Conservation (phyloP, 2,329 filamentous ascomycete genomes). For the Chaetomiaceae sp. region DNA sequence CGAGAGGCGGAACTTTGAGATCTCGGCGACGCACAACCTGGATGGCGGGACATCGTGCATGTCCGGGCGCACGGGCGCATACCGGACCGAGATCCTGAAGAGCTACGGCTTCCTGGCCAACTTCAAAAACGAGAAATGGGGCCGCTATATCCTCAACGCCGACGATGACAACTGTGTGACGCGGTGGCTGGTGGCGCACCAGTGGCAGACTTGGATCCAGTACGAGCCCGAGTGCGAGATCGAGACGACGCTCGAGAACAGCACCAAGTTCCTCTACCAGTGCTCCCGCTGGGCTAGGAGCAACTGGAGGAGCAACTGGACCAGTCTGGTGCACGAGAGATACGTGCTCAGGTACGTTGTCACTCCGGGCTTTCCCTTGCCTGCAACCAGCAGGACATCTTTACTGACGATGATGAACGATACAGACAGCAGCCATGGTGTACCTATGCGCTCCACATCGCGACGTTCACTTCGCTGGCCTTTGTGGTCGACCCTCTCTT, state of each 20-base stretch:
- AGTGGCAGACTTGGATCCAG: slow-evolving; percentile 93
- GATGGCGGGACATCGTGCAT: slow-evolving; percentile 96
- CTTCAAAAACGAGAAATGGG: slow-evolving; percentile 89
- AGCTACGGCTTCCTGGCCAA: slow-evolving; percentile 80
- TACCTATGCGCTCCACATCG: slow-evolving; percentile 86
- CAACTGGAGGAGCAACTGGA: slow-evolving; percentile 97
- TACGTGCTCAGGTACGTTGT: slow-evolving; percentile 87
- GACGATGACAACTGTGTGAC: slow-evolving; percentile 99
- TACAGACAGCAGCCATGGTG: slow-evolving; percentile 85
- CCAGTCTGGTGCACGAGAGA: slow-evolving; percentile 77
- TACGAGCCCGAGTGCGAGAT: slow-evolving; percentile 89
- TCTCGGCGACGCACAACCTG: slow-evolving; percentile 89
- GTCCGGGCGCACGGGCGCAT: slow-evolving; percentile 88
- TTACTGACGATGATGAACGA: slow-evolving; percentile 19
- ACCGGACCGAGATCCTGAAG: slow-evolving; percentile 81
- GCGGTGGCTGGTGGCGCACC: slow-evolving; percentile 86
- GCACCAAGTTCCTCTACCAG: slow-evolving; percentile 84
- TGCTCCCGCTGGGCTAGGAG: slow-evolving; percentile 93
- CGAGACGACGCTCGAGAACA: slow-evolving; percentile 86
- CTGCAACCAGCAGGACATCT: too few relatives aligned
- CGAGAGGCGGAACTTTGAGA: slow-evolving; percentile 92
- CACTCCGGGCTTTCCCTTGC: too few relatives aligned
- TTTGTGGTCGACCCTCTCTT: slow-evolving; percentile 72
- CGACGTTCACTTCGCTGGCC: slow-evolving; percentile 85
- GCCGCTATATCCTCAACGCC: slow-evolving; percentile 83